Percentiles rank a stretch among this genome's conserved stretches.
Conservation (phyloP, 1,284 basidiomycete genomes). For the Boletus austroedulis region DNA sequence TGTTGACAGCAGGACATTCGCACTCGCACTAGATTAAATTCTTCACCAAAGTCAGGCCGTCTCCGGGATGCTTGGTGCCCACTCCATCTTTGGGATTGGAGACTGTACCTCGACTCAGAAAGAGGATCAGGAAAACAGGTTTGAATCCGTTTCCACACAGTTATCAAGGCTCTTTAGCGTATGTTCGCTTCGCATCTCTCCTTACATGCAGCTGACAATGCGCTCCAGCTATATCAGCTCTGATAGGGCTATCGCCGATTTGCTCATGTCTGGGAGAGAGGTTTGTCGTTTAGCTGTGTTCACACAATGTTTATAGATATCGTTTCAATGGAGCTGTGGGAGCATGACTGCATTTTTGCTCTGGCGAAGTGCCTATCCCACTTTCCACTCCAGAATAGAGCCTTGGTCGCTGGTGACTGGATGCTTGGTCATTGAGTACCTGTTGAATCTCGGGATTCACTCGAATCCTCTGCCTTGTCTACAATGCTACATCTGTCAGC, state of each 20-base stretch:
- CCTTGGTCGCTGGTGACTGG: slow-evolving; percentile 87
- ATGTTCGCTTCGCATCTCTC: slow-evolving; percentile 24
- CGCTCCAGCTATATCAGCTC: slow-evolving; percentile 76
- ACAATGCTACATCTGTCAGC: slow-evolving; percentile 1
- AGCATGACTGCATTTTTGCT: slow-evolving; percentile 33
- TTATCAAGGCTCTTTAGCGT: slow-evolving; percentile 87
- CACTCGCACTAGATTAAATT: not conserved
- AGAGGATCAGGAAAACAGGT: slow-evolving; percentile 64
- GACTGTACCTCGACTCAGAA: slow-evolving; percentile 6
- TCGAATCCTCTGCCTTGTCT: not conserved
- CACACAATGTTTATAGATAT: not conserved
- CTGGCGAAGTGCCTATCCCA: slow-evolving; percentile 76
- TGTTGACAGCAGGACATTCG: slow-evolving; percentile 65
- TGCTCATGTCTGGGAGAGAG: slow-evolving; percentile 47
- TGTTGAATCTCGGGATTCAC: slow-evolving; percentile 13
- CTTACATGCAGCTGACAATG: not conserved
- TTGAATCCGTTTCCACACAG: slow-evolving; percentile 88
- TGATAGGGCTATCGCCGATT: slow-evolving; percentile 92
- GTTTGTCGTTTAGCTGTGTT: slow-evolving; percentile 42
- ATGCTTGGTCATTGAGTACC: slow-evolving; percentile 79
- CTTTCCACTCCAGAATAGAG: slow-evolving; percentile 88
- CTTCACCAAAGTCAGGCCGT: slow-evolving; percentile 43
- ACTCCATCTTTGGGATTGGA: slow-evolving; percentile 40
- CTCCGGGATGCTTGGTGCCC: slow-evolving; percentile 63
- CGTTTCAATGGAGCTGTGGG: slow-evolving; percentile 55